Evolutionary conservation across 2,329 filamentous ascomycete species (phyloP).

Genomic region (Colletotrichum tropicicola): DNA sequence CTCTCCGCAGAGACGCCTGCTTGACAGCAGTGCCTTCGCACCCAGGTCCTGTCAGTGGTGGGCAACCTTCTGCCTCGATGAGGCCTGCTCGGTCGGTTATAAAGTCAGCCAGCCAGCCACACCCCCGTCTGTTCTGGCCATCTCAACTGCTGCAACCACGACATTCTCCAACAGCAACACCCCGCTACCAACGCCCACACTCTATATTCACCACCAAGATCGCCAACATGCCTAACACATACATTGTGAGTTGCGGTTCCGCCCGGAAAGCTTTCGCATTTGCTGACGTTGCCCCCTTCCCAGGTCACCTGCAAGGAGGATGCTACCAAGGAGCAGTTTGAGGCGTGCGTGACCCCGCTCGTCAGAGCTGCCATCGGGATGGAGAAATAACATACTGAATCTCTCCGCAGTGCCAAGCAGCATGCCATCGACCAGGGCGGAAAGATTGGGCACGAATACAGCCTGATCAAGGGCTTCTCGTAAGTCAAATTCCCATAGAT

Average conservation of each 20-base stretch:
- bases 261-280: neutral
- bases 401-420: constrained; percentile 76
- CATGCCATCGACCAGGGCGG: constrained; percentile 79
- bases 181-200: neutral
- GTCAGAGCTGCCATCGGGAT: neutral
- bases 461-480: constrained; percentile 92
- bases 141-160: neutral
- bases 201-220: constrained; percentile 2
- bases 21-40: too few species aligned
- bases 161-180: neutral
- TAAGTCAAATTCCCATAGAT: constrained; percentile 59
- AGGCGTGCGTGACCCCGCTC: constrained; percentile 71
- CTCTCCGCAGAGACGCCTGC: too few species aligned
- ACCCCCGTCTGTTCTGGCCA: neutral
- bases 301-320: constrained; percentile 84
- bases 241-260: constrained; percentile 54
- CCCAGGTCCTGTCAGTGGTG: too few species aligned
- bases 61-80: constrained; percentile 4
- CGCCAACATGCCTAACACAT: constrained; percentile 62
- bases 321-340: constrained; percentile 71
- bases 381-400: neutral
- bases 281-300: constrained; percentile 31
- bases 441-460: constrained; percentile 85
- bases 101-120: constrained; percentile 18
- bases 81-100: constrained; percentile 10